These are phyloP conservation scores for Albugo candida DNA, from an alignment of 352 stramenopile genomes.

Conservation along the genomic window DNA sequence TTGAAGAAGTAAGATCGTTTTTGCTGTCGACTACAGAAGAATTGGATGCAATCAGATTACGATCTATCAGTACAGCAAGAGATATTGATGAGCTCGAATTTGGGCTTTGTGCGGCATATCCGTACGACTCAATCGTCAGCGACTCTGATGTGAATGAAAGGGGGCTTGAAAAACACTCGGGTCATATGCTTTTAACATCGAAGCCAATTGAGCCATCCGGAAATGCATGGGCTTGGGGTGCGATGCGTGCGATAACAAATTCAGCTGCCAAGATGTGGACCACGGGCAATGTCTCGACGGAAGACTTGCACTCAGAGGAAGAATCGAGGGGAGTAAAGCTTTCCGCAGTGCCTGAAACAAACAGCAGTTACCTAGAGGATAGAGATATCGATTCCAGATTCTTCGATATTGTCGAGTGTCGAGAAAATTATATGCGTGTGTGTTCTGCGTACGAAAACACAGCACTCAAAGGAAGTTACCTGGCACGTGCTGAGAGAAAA, in stretches of 20 bases:
- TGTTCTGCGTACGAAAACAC: constrained; percentile 33
- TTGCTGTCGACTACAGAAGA: constrained; percentile 66
- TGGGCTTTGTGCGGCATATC: too few relatives aligned
- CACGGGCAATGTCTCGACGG: constrained; percentile 30
- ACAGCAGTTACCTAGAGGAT: constrained; percentile 5
- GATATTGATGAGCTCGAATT: too few relatives aligned
- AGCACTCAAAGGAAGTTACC: constrained; percentile 37
- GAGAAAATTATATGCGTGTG: constrained; percentile 46
- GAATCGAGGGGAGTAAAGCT: constrained; percentile 5
- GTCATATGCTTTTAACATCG: too few relatives aligned
- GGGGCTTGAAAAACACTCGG: too few relatives aligned
- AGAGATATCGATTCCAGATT: constrained; percentile 29
- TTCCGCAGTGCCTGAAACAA: neutral
- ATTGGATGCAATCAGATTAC: constrained; percentile 26
- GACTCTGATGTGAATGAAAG: too few relatives aligned
- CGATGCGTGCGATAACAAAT: constrained; percentile 46
- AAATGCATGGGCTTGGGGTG: constrained; percentile 18
- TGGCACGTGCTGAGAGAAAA: constrained; percentile 34
- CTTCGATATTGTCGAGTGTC: constrained; percentile 15
- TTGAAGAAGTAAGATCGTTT: constrained; percentile 52
- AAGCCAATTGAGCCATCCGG: too few relatives aligned
- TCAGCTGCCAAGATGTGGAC: constrained; percentile 55
- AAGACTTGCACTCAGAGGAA: constrained; percentile 8
- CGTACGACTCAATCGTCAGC: neutral
- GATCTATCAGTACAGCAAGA: too few relatives aligned